These are phyloP conservation scores for Penicillium paneum DNA, from an alignment of 2,329 filamentous ascomycete species.

Conservation along the genomic window DNA sequence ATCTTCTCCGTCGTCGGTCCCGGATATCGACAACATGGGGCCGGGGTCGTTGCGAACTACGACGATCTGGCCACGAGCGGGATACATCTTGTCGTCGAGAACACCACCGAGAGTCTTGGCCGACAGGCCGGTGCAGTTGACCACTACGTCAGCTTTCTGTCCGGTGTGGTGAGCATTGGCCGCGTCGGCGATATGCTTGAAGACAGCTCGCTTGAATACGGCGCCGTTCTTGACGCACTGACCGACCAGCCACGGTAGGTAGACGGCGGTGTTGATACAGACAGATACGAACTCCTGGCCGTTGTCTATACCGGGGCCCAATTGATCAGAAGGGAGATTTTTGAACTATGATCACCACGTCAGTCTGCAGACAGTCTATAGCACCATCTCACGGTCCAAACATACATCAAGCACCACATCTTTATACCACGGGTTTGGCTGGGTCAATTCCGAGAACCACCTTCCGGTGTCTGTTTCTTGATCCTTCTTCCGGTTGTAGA, in stretches of 20 bases:
- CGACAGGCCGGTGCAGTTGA: slow-evolving; percentile 83
- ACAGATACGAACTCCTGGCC: slow-evolving; percentile 77
- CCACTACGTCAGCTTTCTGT: slow-evolving; percentile 60
- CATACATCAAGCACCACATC: slow-evolving; percentile 65
- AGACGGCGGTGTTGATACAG: slow-evolving; percentile 87
- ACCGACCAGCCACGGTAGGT: slow-evolving; percentile 79
- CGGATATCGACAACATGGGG: slow-evolving; percentile 67
- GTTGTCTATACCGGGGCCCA: slow-evolving; percentile 65
- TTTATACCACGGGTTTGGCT: slow-evolving; percentile 69
- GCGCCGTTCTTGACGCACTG: slow-evolving; percentile 74
- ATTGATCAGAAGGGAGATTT: slow-evolving; percentile 54
- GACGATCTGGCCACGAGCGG: slow-evolving; percentile 78
- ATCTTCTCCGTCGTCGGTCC: slow-evolving; percentile 68
- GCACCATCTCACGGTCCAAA: not conserved
- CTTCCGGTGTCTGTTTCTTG: slow-evolving; percentile 50
- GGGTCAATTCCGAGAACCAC: slow-evolving; percentile 66
- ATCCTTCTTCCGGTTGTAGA: slow-evolving; percentile 65
- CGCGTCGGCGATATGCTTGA: slow-evolving; percentile 73
- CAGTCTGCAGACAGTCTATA: not conserved
- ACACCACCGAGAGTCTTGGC: slow-evolving; percentile 78
- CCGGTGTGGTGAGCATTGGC: slow-evolving; percentile 57
- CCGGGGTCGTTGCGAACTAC: slow-evolving; percentile 75
- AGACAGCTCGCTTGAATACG: slow-evolving; percentile 59
- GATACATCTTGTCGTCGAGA: slow-evolving; percentile 67
- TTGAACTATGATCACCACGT: slow-evolving; percentile 51